Evolutionary conservation across 1,284 basidiomycete species (phyloP), one percentile per base, ranked within the genome.

Genomic region (Puccinia horiana): DNA sequence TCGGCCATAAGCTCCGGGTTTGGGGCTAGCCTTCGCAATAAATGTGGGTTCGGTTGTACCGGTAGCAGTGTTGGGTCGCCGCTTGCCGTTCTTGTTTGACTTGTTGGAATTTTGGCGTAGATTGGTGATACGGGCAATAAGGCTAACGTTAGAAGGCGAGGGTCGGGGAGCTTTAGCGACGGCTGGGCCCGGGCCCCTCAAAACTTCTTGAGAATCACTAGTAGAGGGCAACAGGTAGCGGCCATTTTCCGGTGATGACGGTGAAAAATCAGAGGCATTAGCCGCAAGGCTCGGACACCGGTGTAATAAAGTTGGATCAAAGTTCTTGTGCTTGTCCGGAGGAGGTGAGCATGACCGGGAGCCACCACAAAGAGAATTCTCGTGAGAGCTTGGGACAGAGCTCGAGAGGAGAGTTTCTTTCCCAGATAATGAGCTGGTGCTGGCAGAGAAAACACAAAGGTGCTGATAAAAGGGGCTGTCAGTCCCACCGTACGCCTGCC

Each of bases 41-140:
- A 44, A 52, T 20, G 29, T 72, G 20, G 42, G 29, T 80, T 56
- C 63, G n/a, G 37, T 40, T 8, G 73, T 56, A 26, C 77, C 77
- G 42, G 77, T 70, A 26, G 77, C 63, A 40, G 77, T 80, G 67
- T 80, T 80, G 2, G 76, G 76, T 9, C 76, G 76, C 14, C 76
- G 58, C 32, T 67, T 65, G 32, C 35, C 49, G 18, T 69, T 67
- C 63, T 52, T 78, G 44, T 44, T 20, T 5, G 76, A n/a, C 35
- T 69, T 78, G 32, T 26, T 69, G 16, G 47, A 35, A 47, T 67
- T 67, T 40, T 67, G 76, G 61, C 52, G 61, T 3, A 78, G 23
- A 40, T 40, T 67, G 26, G 47, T 54, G 76, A 78, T 52, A 32
- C 76, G 76, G 49, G 76, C 49, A 37, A 72, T 72, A n/a, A 72